These are phyloP conservation scores for Penicillium sp. DNA, from an alignment of 2,329 filamentous ascomycete species.

Conservation along the genomic window DNA sequence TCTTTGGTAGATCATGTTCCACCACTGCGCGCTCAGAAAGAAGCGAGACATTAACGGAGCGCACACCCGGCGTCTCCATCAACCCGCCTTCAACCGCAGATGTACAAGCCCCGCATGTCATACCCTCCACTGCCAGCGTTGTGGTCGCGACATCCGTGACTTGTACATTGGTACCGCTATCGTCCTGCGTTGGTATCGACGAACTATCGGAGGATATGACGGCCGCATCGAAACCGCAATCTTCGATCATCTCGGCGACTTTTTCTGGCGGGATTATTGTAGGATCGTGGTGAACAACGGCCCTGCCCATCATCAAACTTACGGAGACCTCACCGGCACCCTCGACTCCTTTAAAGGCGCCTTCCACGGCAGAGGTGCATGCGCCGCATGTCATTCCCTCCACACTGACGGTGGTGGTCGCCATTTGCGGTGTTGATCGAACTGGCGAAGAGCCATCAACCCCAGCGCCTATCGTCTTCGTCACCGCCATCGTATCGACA, in stretches of 20 bases:
- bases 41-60: constrained; percentile 79
- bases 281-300: constrained; percentile 90
- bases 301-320: constrained; percentile 91
- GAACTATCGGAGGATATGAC: constrained; percentile 82
- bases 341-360: constrained; percentile 80
- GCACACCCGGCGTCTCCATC: constrained; percentile 73
- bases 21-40: constrained; percentile 85
- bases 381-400: constrained; percentile 89
- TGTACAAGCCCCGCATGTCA: constrained; percentile 91
- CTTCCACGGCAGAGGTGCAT: constrained; percentile 94
- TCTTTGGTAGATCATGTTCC: constrained; percentile 69
- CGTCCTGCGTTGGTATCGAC: constrained; percentile 51
- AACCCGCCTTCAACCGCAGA: constrained; percentile 83
- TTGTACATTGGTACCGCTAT: constrained; percentile 39
- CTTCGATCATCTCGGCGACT: constrained; percentile 85
- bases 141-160: constrained; percentile 62
- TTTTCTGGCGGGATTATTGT: constrained; percentile 72
- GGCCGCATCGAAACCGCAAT: constrained; percentile 88
- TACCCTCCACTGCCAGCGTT: constrained; percentile 79
- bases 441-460: constrained; percentile 19
- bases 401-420: constrained; percentile 87
- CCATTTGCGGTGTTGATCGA: constrained; percentile 66
- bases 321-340: constrained; percentile 88
- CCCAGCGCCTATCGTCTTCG: constrained; percentile 25
- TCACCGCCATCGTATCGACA: constrained; percentile 27